phyloP scores from a whole-genome alignment of 2,329 filamentous ascomycete genomes.

The Alternaria gansuensis region DNA sequence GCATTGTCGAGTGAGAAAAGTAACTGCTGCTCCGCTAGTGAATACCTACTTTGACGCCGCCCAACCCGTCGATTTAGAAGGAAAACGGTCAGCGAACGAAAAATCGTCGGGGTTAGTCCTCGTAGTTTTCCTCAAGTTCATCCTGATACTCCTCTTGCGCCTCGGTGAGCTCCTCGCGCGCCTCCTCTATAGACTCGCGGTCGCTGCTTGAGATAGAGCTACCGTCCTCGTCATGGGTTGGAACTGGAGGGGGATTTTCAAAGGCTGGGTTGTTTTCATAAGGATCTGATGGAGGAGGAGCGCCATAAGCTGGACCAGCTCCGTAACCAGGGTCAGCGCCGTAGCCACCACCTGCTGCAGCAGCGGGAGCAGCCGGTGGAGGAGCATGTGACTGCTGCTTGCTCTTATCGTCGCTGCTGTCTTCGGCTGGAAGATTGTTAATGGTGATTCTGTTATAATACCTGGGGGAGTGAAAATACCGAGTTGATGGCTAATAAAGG shows the following conservation, averaged over 20 bases:
- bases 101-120: constrained; percentile 21
- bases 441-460: neutral
- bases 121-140: constrained; percentile 51
- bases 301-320: constrained; percentile 25
- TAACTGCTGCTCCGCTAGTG: constrained; percentile 2
- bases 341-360: constrained; percentile 20
- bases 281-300: constrained; percentile 24
- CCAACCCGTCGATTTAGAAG: neutral
- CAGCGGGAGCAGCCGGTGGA: constrained; percentile 27
- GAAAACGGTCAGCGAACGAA: neutral
- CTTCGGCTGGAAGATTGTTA: constrained; percentile 37
- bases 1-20: constrained; percentile 16
- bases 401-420: constrained; percentile 38
- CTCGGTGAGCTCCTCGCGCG: constrained; percentile 63
- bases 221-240: constrained; percentile 56
- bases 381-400: constrained; percentile 32
- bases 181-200: constrained; percentile 60
- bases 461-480: constrained; percentile 55
- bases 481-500: constrained; percentile 64
- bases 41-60: neutral
- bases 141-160: constrained; percentile 63
- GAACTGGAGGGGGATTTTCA: constrained; percentile 44
- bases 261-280: constrained; percentile 31
- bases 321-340: constrained; percentile 24
- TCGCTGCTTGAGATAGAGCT: constrained; percentile 52